Conservation (phyloP, 371 early-diverging fungal species). For the Lichtheimia hyalospora region DNA sequence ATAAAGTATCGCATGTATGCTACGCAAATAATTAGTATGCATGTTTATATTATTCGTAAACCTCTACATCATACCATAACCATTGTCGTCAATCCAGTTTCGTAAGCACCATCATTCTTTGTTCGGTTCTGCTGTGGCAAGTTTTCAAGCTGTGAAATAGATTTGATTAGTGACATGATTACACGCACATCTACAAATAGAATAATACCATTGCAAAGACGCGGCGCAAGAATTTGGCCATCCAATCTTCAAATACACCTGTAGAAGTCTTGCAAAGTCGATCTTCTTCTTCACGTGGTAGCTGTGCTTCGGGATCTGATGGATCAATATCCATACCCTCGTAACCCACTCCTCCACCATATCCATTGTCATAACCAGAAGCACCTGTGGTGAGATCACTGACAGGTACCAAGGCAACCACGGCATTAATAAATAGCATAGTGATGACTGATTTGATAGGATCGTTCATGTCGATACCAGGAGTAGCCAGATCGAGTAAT, state of each 20-base stretch:
- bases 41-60: no score
- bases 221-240: slow-evolving; percentile 79
- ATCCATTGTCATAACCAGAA: slow-evolving; percentile 17
- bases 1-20: slow-evolving; percentile 66
- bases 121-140: slow-evolving; percentile 64
- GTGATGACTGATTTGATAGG: slow-evolving; percentile 76
- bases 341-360: slow-evolving; percentile 33
- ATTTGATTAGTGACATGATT: not conserved
- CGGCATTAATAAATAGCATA: slow-evolving; percentile 71
- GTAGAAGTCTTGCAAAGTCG: slow-evolving; percentile 67
- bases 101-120: slow-evolving; percentile 36
- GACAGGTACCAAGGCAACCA: slow-evolving; percentile 68
- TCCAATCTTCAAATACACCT: slow-evolving; percentile 83
- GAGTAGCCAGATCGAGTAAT: slow-evolving; percentile 74
- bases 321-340: slow-evolving; percentile 54
- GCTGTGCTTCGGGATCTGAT: slow-evolving; percentile 35
- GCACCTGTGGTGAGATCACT: slow-evolving; percentile 49
- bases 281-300: slow-evolving; percentile 57
- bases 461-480: slow-evolving; percentile 93
- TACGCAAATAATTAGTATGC: slow-evolving; percentile 11
- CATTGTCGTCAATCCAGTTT: slow-evolving; percentile 45
- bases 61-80: slow-evolving; percentile 5
- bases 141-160: slow-evolving; percentile 65
- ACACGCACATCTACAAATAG: not conserved
- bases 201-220: slow-evolving; percentile 67